These are phyloP conservation scores for Gymnopilus junonius DNA, from an alignment of 768 basidiomycete genomes.

Conservation along the genomic window DNA sequence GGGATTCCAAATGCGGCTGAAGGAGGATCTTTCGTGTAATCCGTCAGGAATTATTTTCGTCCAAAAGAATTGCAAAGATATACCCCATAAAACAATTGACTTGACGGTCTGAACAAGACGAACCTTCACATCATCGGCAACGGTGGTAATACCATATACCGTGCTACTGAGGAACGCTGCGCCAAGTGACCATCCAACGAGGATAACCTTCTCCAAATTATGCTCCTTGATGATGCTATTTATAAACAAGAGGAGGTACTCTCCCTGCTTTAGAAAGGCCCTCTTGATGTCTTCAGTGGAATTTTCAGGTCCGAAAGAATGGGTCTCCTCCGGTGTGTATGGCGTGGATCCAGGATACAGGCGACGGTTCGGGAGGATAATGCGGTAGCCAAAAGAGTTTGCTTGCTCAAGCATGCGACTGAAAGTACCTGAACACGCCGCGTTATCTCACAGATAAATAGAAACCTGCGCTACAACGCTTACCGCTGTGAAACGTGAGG, in stretches of 20 bases:
- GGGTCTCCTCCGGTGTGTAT: slow-evolving; percentile 28
- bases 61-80: slow-evolving; percentile 8
- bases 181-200: slow-evolving; percentile 37
- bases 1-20: slow-evolving; percentile 21
- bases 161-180: slow-evolving; percentile 25
- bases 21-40: slow-evolving; percentile 24
- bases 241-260: slow-evolving; percentile 31
- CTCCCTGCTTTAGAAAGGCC: slow-evolving; percentile 30
- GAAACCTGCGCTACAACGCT: background rate
- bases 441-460: background rate
- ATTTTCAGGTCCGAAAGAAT: slow-evolving; percentile 12
- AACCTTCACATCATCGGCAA: slow-evolving; percentile 18
- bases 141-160: slow-evolving; percentile 21
- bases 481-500: slow-evolving; percentile 33
- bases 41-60: background rate
- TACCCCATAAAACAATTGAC: slow-evolving; percentile 13
- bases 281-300: slow-evolving; percentile 17
- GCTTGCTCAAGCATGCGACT: slow-evolving; percentile 24
- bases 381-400: slow-evolving; percentile 21
- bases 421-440: slow-evolving; percentile 25
- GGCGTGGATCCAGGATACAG: slow-evolving; percentile 36
- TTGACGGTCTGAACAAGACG: slow-evolving; percentile 17
- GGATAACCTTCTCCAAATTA: slow-evolving; percentile 20
- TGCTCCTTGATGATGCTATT: slow-evolving; percentile 28
- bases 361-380: slow-evolving; percentile 38